Conservation (phyloP, 176 grass and related monocot genomes). For the Urochloa ruziziensis region DNA sequence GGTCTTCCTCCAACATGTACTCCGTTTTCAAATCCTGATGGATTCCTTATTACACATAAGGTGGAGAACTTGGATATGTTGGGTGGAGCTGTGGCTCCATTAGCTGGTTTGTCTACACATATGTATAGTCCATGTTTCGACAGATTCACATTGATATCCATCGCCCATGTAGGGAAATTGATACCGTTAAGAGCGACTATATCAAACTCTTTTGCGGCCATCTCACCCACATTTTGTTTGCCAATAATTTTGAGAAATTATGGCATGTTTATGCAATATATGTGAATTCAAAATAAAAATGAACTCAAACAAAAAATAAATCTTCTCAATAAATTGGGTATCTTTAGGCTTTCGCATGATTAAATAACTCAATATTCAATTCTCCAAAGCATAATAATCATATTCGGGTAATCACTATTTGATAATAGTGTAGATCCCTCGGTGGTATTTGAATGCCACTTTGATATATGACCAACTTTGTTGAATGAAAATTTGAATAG, state of each 20-base stretch:
- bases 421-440: no score
- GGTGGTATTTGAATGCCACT: no score
- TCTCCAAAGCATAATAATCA: background rate
- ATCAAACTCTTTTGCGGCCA: background rate
- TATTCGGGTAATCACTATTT: background rate
- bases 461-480: background rate
- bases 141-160: background rate
- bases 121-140: background rate
- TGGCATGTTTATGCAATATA: background rate
- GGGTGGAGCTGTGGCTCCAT: rapidly evolving
- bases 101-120: background rate
- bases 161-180: background rate
- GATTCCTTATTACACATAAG: background rate
- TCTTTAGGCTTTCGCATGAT: background rate
- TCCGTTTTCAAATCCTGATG: background rate
- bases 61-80: background rate
- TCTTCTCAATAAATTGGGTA: background rate
- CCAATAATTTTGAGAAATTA: background rate
- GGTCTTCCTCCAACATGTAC: background rate
- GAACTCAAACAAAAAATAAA: background rate
- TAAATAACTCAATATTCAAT: background rate
- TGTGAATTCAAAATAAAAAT: background rate
- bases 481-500: background rate
- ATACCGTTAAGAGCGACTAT: background rate
- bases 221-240: background rate